Conservation (phyloP, 139 green algal genomes). For the Coelastrella sp. region DNA sequence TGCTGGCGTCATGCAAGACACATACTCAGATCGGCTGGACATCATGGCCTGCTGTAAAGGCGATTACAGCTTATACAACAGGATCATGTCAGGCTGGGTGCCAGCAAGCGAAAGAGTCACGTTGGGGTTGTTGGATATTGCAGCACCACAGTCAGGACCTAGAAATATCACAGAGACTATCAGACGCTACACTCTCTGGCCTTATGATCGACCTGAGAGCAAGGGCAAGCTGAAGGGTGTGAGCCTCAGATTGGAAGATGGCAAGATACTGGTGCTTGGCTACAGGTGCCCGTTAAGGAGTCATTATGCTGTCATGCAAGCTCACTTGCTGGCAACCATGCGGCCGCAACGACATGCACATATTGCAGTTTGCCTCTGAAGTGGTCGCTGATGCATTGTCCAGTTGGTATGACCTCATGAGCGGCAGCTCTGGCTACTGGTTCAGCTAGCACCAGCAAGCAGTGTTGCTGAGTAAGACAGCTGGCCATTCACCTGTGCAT, state of each 20-base stretch:
- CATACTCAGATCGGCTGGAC: slow-evolving; percentile 59
- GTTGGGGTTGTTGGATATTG: slow-evolving; percentile 4
- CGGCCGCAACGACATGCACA: no score
- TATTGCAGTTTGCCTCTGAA: no score
- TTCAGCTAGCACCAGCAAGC: no score
- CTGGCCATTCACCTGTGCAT: neutral
- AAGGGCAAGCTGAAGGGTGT: slow-evolving; percentile 58
- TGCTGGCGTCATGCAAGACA: slow-evolving; percentile 54
- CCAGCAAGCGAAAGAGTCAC: slow-evolving; percentile 12
- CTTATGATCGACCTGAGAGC: slow-evolving; percentile 56
- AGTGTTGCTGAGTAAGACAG: no score
- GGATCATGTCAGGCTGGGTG: slow-evolving; percentile 56
- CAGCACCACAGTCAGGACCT: neutral
- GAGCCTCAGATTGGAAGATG: slow-evolving; percentile 49
- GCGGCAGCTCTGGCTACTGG: no score
- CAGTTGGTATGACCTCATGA: no score
- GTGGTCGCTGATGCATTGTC: no score
- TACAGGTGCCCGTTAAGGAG: no score
- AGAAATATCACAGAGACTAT: neutral
- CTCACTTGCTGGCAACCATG: no score
- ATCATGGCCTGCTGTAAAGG: slow-evolving; percentile 71
- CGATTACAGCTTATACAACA: slow-evolving; percentile 57
- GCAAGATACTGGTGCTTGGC: slow-evolving; percentile 55
- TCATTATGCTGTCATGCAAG: no score
- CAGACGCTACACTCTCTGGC: slow-evolving; percentile 56